These are phyloP conservation scores for Lonicera japonica DNA, from an alignment of 129 eudicot species.

Conservation along the genomic window DNA sequence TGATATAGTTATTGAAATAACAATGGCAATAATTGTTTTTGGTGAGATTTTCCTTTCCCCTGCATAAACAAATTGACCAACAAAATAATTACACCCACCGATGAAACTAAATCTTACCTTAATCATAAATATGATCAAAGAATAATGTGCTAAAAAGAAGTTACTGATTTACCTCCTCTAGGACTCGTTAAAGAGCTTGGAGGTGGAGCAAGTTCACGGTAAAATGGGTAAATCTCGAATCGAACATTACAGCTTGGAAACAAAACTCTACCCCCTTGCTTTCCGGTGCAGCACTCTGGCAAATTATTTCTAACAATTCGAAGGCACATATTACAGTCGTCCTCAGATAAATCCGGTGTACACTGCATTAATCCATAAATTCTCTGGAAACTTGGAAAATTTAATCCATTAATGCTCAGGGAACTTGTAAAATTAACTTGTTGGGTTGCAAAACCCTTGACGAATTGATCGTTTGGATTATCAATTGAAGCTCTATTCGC, in stretches of 20 bases:
- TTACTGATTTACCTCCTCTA: neutral
- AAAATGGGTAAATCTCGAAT: neutral
- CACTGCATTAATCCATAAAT: slow-evolving; percentile 6
- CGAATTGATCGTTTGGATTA: neutral
- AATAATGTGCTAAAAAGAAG: too few relatives aligned
- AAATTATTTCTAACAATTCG: neutral
- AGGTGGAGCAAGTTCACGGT: slow-evolving; percentile 8
- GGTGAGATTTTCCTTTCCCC: slow-evolving; percentile 13
- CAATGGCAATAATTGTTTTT: slow-evolving; percentile 8
- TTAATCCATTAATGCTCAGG: neutral
- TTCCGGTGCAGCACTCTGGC: neutral
- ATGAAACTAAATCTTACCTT: too few relatives aligned
- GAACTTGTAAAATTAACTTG: neutral
- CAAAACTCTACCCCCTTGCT: slow-evolving; percentile 1
- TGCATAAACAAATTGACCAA: slow-evolving; percentile 1
- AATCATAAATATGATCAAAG: too few relatives aligned
- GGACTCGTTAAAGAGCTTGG: neutral
- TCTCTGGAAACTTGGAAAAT: neutral
- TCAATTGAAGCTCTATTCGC: neutral
- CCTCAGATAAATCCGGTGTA: neutral
- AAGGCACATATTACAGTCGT: neutral
- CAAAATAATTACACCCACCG: too few relatives aligned
- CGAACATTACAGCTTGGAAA: neutral
- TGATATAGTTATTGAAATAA: slow-evolving; percentile 6
- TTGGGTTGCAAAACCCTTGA: neutral